Evolutionary conservation across 2,329 filamentous ascomycete species (phyloP).

Genomic region (Fusarium marasasianum): DNA sequence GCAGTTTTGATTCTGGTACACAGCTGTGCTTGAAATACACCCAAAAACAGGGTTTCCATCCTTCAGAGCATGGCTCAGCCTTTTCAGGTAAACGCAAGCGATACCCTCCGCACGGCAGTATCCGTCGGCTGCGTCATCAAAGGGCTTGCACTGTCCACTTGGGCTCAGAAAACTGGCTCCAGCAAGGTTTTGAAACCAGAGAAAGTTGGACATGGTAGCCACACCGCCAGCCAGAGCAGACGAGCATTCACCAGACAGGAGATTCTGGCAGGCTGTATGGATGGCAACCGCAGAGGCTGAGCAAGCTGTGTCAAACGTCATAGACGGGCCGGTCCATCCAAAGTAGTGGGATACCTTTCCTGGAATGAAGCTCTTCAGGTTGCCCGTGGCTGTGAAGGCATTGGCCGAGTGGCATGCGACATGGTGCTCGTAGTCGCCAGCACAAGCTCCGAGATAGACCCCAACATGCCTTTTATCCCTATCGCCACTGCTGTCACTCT

Average conservation of each 20-base stretch:
- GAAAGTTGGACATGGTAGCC: not conserved
- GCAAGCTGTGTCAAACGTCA: not conserved
- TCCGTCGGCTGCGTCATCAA: not conserved
- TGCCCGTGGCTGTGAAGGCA: not conserved
- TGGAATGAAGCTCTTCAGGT: not conserved
- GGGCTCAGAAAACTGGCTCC: not conserved
- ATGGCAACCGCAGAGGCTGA: not conserved
- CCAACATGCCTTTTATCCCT: not conserved
- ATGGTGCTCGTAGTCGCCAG: not conserved
- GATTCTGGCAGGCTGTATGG: not conserved
- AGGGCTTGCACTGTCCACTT: not conserved
- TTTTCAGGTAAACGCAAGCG: not conserved
- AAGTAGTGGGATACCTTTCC: not conserved
- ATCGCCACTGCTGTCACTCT: not conserved
- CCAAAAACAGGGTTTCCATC: not conserved
- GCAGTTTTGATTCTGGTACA: not conserved
- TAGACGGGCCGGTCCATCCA: not conserved
- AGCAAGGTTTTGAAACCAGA: not conserved
- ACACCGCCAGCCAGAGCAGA: not conserved
- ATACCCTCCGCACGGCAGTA: not conserved
- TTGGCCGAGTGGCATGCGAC: not conserved
- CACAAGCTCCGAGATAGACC: not conserved
- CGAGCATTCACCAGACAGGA: not conserved
- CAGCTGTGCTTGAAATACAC: not conserved
- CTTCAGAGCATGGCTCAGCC: not conserved